Base-by-base conservation (phyloP, 257 asterid species). In the Ilex asprella region DNA sequence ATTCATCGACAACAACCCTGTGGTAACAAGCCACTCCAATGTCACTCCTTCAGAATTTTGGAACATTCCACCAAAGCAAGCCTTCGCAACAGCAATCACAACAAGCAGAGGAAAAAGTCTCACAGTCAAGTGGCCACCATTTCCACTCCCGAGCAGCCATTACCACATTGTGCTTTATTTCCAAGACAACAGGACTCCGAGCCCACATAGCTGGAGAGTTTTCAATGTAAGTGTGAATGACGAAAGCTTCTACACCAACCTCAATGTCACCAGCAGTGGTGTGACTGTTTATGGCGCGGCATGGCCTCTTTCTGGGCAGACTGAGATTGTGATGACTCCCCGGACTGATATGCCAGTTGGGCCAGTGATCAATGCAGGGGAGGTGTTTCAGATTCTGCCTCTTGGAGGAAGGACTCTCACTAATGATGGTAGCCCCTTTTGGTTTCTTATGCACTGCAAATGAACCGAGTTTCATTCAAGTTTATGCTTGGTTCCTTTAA, bases 301-400 rank as follows among this genome's bases (percentile, higher is more conserved):
- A 32, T 89, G 96, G 95, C 93, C 88, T 10, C 93, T 92, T 21
- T 43, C 67, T 0, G 93, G 97, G 3, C 50, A 73, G 10, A 82
- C 86, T 0, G 73, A 75, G 63, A 70, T 92, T 44, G 31, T 88
- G 7, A 27, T 92, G 79, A 47, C 69, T 27, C 96, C 97, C 0
- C 31, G 21, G 10, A 54, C 39, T 0, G 78, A 75, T 43, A 60
- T 80, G 41, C 84, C 85, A 12, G 95, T 89, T 10, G 99, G 97
- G 9, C 99, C 97, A 0, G 29, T 89, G 70, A 83, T 89, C 68
- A 83, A 80, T 67, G 97, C 97, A 31, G 99, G 89, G n/a, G 99
- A 92, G 67, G 32, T 89, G 14, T 70, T 89, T 29, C 88, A 79
- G 81, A 65, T 92, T 55, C 31, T 89, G 30, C 75, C 89, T 41